Evolutionary conservation across 371 early-diverging fungal species (phyloP), one percentile per base, ranked within the genome.

Genomic region (Mortierella sp.): DNA sequence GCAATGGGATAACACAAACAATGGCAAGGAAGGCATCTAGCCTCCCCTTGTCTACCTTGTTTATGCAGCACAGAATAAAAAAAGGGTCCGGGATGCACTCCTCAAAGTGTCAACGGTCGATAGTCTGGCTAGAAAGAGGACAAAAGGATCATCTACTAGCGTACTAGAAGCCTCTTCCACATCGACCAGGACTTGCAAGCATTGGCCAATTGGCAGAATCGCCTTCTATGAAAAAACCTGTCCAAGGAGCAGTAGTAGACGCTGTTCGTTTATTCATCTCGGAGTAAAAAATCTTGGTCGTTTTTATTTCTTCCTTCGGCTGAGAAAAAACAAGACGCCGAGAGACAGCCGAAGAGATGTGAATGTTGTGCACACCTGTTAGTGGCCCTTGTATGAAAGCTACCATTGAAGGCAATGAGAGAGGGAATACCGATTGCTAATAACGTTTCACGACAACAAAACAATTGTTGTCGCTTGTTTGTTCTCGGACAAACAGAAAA

Each of bases 71-170:
- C 14, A 34, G 0, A 42, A 65, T 9, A 38, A 42, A 65, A 21
- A 38, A 68, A 63, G 24, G n/a, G 68, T 68, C 68, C 68, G 68
- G 44, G 68, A 65, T 65, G 68, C 68, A 65, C 68, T 65, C 38
- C 38, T 42, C 68, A 68, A 68, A 68, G 68, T 68, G 68, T 68
- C 68, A 68, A 68, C 68, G 68, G 68, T 42, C 68, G 38, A 68
- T 10, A 58, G 28, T 24, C 68, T 14, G 19, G 58, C 13, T 57
- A 63, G 63, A 31, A 14, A 63, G 8, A 21, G 5, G n/a, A 26
- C 3, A n/a, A 13, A 21, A 21, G 38, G 8, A 24, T 42, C 42
- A 24, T 42, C 24, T 38, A 38, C 0, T 19, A 14, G 31, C 26
- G 28, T 10, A 24, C 10, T 42, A 24, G 21, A 31, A 24, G 38